Percentiles rank a stretch among this genome's conserved stretches.
These are phyloP conservation scores for Wallemia ichthyophaga DNA, from an alignment of 1,284 basidiomycete genomes.

Conservation along the genomic window DNA sequence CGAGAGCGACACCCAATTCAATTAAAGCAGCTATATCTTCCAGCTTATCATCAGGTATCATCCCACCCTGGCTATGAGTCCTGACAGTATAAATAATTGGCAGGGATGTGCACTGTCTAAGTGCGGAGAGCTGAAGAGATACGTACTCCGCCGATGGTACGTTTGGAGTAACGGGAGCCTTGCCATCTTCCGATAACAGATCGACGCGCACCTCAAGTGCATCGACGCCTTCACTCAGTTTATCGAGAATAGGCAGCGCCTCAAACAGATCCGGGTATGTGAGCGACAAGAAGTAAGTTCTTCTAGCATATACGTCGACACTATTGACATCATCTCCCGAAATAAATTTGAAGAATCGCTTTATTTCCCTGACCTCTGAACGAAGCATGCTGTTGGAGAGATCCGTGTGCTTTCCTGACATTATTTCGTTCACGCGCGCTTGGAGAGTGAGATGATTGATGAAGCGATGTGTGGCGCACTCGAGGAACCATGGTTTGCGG, in stretches of 20 bases:
- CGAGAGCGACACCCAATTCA: slow-evolving; percentile 45
- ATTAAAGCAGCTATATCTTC: slow-evolving; percentile 50
- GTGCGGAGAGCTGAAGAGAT: slow-evolving; percentile 42
- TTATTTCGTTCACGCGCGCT: slow-evolving; percentile 9
- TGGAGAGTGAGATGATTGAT: slow-evolving; percentile 33
- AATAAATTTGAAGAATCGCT: slow-evolving; percentile 60
- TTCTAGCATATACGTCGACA: slow-evolving; percentile 19
- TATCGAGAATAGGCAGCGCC: slow-evolving; percentile 35
- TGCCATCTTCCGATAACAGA: slow-evolving; percentile 30
- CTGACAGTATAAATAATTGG: slow-evolving; percentile 82
- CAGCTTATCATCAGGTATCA: slow-evolving; percentile 49
- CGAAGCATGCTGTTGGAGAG: slow-evolving; percentile 6
- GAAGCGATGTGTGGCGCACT: slow-evolving; percentile 59
- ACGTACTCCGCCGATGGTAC: slow-evolving; percentile 48
- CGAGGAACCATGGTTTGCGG: slow-evolving; percentile 60
- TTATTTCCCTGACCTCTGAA: slow-evolving; percentile 13
- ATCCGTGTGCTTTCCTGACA: slow-evolving; percentile 9
- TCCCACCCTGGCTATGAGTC: slow-evolving; percentile 63
- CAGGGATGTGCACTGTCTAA: slow-evolving; percentile 44
- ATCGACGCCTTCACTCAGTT: slow-evolving; percentile 55
- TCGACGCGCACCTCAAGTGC: slow-evolving; percentile 83
- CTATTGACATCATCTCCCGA: slow-evolving; percentile 40
- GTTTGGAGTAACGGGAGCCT: slow-evolving; percentile 20
- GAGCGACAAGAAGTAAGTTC: slow-evolving; percentile 70
- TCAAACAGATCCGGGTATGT: slow-evolving; percentile 65